Evolutionary conservation across 352 stramenopile species (phyloP).

Genomic region (Globisporangium nunn): DNA sequence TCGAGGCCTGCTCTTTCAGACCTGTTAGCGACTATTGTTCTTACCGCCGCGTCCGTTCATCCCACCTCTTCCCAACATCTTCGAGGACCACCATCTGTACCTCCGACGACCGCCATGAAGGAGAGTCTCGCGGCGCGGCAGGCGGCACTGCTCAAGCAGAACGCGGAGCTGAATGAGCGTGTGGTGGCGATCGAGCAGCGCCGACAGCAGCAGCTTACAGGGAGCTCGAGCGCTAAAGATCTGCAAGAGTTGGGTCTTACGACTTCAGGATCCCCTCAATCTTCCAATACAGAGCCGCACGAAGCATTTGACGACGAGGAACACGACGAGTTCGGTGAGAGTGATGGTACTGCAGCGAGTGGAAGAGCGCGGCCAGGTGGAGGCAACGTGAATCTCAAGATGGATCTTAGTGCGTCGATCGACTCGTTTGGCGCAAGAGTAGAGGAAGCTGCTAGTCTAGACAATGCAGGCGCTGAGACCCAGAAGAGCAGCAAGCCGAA

Average conservation of each 20-base stretch:
- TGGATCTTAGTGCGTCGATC: slow-evolving; percentile 50
- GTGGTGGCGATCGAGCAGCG: slow-evolving; percentile 63
- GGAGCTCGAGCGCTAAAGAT: background rate
- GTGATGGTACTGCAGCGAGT: background rate
- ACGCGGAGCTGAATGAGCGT: slow-evolving; percentile 53
- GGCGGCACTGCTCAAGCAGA: slow-evolving; percentile 51
- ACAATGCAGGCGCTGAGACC: slow-evolving; percentile 1
- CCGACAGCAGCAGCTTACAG: slow-evolving; percentile 35
- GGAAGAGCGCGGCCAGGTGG: slow-evolving; percentile 2
- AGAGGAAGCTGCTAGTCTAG: background rate
- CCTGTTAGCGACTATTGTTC: background rate
- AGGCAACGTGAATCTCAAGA: slow-evolving; percentile 14
- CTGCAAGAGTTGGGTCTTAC: background rate
- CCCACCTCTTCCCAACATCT: too few relatives aligned
- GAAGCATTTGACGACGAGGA: slow-evolving; percentile 2
- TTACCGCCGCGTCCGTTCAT: background rate
- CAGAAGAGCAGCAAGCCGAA: background rate
- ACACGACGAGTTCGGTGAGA: background rate
- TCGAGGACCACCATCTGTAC: too few relatives aligned
- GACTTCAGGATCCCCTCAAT: background rate
- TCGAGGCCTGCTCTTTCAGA: slow-evolving; percentile 32
- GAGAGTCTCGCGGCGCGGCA: slow-evolving; percentile 50
- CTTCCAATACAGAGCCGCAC: background rate
- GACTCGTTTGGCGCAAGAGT: slow-evolving; percentile 27
- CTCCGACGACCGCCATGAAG: slow-evolving; percentile 27